Conservation (phyloP, 2,329 filamentous ascomycete species). For the Apiospora marii region DNA sequence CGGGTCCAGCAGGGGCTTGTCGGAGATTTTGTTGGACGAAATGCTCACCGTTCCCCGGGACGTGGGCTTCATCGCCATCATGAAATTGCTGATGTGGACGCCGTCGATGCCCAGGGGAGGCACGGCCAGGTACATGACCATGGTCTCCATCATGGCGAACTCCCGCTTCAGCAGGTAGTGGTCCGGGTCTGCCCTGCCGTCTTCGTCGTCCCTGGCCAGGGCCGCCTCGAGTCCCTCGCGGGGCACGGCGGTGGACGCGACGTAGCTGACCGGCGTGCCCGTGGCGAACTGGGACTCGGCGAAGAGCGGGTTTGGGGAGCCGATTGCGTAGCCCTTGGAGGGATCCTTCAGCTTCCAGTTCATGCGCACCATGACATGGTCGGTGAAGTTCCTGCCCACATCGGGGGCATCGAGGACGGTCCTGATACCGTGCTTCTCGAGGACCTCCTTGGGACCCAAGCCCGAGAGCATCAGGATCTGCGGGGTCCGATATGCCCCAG, state of each 20-base stretch:
- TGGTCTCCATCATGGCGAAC: slow-evolving; percentile 3
- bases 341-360: slow-evolving; percentile 44
- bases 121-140: background rate
- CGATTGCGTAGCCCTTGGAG: slow-evolving; percentile 41
- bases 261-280: slow-evolving; percentile 48
- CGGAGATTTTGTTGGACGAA: background rate
- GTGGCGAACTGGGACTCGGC: slow-evolving; percentile 44
- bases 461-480: slow-evolving; percentile 46
- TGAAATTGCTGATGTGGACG: slow-evolving; percentile 22
- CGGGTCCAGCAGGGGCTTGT: background rate
- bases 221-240: slow-evolving; percentile 41
- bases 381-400: slow-evolving; percentile 36
- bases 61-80: slow-evolving; percentile 29
- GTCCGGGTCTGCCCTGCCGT: slow-evolving; percentile 38
- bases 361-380: slow-evolving; percentile 39
- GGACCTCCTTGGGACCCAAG: slow-evolving; percentile 38
- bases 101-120: background rate
- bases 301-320: slow-evolving; percentile 46
- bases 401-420: slow-evolving; percentile 40
- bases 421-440: slow-evolving; percentile 42
- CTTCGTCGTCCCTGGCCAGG: slow-evolving; percentile 47
- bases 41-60: slow-evolving; percentile 20
- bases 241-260: slow-evolving; percentile 40
- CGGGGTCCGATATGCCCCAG: slow-evolving; percentile 43
- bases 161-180: background rate